Evolutionary conservation across 306 rosid species (phyloP).

Genomic region (Acmispon strigosus): DNA sequence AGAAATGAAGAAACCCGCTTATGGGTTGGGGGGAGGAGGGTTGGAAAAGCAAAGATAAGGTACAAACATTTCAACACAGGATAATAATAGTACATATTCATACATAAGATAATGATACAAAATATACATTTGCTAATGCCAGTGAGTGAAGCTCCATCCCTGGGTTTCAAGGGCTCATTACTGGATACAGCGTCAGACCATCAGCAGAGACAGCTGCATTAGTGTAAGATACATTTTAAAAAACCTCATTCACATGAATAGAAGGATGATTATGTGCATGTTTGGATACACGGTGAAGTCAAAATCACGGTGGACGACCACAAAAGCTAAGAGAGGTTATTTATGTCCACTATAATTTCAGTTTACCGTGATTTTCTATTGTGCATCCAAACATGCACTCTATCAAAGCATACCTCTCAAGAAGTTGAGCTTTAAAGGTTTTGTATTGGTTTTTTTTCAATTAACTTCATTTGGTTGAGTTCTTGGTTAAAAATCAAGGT

Average conservation of each 20-base stretch:
- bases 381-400: no score
- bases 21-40: background rate
- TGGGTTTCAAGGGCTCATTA: slow-evolving; percentile 18
- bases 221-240: background rate
- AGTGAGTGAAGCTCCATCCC: slow-evolving; percentile 23
- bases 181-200: slow-evolving; percentile 22
- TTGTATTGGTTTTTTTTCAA: slow-evolving; percentile 9
- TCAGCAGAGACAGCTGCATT: slow-evolving; percentile 28
- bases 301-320: no score
- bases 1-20: slow-evolving; percentile 14
- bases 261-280: slow-evolving; percentile 6
- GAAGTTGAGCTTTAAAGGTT: slow-evolving; percentile 19
- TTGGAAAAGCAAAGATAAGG: background rate
- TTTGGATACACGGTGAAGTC: no score
- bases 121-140: slow-evolving; percentile 29
- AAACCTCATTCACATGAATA: slow-evolving; percentile 8
- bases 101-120: slow-evolving; percentile 32
- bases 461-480: background rate
- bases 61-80: slow-evolving; percentile 24
- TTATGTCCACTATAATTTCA: no score
- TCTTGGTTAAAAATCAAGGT: slow-evolving; percentile 8
- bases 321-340: no score
- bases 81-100: slow-evolving; percentile 24
- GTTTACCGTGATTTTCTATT: no score
- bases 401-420: slow-evolving; percentile 11